These are phyloP conservation scores for Geosmithia flava DNA, from an alignment of 2,329 filamentous ascomycete genomes.

Conservation along the genomic window DNA sequence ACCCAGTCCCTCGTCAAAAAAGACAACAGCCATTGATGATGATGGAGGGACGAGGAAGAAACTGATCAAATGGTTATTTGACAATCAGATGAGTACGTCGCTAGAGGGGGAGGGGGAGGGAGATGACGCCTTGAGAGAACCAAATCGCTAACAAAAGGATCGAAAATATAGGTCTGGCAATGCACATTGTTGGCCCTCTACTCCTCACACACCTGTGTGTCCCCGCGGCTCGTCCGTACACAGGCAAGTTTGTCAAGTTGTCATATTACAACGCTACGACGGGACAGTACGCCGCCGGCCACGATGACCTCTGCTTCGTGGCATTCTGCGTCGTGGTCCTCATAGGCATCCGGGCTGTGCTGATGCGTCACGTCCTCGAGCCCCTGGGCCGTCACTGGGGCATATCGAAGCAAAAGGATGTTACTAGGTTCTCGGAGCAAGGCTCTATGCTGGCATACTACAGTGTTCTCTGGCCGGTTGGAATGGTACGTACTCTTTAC, in stretches of 20 bases:
- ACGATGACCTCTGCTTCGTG: constrained; percentile 69
- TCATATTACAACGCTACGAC: constrained; percentile 66
- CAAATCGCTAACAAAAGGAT: not conserved
- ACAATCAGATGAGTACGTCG: constrained; percentile 67
- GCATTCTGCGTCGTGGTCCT: constrained; percentile 71
- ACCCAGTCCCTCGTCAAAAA: constrained; percentile 10
- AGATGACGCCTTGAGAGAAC: too few relatives aligned
- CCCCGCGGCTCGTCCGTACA: constrained; percentile 65
- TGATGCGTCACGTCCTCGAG: constrained; percentile 78
- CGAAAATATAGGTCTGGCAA: constrained; percentile 50
- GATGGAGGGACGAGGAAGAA: constrained; percentile 51
- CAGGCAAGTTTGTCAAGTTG: constrained; percentile 74
- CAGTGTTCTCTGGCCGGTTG: constrained; percentile 66
- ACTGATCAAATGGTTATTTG: constrained; percentile 56
- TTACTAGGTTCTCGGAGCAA: constrained; percentile 84
- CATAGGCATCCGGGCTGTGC: constrained; percentile 70
- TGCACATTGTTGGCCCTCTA: constrained; percentile 75
- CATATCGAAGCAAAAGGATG: constrained; percentile 62
- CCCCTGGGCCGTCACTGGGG: constrained; percentile 65
- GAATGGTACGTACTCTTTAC: constrained; percentile 56
- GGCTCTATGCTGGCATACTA: constrained; percentile 86
- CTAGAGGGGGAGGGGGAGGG: not conserved
- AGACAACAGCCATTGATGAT: constrained; percentile 32
- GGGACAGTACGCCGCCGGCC: constrained; percentile 62
- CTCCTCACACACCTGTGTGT: constrained; percentile 73